These are phyloP conservation scores for Dendrobium catenatum DNA, from an alignment of 106 monocot genomes.

Conservation along the genomic window DNA sequence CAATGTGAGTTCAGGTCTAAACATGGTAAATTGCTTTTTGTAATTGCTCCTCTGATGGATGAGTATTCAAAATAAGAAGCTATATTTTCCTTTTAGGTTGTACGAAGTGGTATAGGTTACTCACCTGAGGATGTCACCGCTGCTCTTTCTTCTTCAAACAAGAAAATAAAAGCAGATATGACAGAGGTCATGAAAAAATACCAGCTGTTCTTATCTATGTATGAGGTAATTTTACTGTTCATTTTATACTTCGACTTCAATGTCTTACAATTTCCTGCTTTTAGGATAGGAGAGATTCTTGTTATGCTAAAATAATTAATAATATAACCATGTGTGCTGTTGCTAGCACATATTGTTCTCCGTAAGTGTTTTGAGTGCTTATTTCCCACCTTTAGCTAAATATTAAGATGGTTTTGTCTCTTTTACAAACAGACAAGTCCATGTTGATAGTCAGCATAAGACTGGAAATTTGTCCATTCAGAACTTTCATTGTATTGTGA, in stretches of 20 bases:
- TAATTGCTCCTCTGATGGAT: neutral
- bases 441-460: too few species aligned
- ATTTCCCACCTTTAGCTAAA: neutral
- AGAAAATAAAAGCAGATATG: conserved; percentile 43
- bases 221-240: conserved; percentile 51
- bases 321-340: neutral
- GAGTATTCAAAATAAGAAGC: conserved; percentile 1
- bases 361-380: neutral
- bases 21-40: neutral
- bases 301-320: neutral
- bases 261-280: neutral
- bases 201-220: conserved; percentile 70
- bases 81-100: conserved; percentile 38
- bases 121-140: conserved; percentile 57
- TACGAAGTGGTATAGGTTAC: conserved; percentile 62
- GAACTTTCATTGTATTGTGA: too few species aligned
- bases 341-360: neutral
- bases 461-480: too few species aligned
- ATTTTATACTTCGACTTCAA: neutral
- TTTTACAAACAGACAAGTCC: too few species aligned
- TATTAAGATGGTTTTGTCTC: too few species aligned
- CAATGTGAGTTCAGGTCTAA: conserved; percentile 36
- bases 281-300: neutral
- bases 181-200: conserved; percentile 66
- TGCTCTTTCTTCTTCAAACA: conserved; percentile 63